Evolutionary conservation across 305 asterid species (phyloP), one percentile per base, ranked within the genome.

Genomic region (Plantago coronopus): DNA sequence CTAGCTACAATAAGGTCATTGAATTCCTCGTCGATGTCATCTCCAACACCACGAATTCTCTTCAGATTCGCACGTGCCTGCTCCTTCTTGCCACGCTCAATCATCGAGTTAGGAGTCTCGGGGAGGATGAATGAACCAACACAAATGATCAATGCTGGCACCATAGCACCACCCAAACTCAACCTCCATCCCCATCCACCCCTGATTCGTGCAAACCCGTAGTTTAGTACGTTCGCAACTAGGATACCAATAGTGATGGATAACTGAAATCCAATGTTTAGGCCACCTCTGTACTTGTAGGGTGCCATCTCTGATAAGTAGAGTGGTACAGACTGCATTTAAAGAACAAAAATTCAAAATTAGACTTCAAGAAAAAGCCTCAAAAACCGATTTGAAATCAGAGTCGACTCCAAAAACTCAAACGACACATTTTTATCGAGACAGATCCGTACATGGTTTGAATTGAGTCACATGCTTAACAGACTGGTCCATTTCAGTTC

Each of bases 231-330:
- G 38, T 81, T 78, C 55, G 95, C 97, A 0, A 74, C 81, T 4
- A 89, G 61, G 62, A 87, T 87, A 18, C 97, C 95, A 22, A 77
- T 23, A 16, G 95, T 87, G 79, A 80, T 81, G n/a, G 95, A 87
- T 1, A 89, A 61, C 60, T 89, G 95, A 45, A 89, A 89, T 1
- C 94, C 95, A 17, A 87, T 85, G 87, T 85, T 89, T 25, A 87
- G 78, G n/a, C 95, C 85, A 2, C 95, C 97, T 68, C 97, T 78
- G 71, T 79, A 89, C 63, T 77, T 87, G 85, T 79, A 84, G 0
- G 97, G 97, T 17, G 97, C 97, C 95, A 89, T 89, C 61, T 87
- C 97, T 0, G 97, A 89, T 3, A 89, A 82, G 75, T 89, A 89
- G 0, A 89, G 68, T 1, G 97, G 95, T 59, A 87, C 95, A 7